Percentiles rank a stretch among this genome's conserved stretches.
Conservation (phyloP, 1,139 yeast species). For the Yamadazyma diospyri region DNA sequence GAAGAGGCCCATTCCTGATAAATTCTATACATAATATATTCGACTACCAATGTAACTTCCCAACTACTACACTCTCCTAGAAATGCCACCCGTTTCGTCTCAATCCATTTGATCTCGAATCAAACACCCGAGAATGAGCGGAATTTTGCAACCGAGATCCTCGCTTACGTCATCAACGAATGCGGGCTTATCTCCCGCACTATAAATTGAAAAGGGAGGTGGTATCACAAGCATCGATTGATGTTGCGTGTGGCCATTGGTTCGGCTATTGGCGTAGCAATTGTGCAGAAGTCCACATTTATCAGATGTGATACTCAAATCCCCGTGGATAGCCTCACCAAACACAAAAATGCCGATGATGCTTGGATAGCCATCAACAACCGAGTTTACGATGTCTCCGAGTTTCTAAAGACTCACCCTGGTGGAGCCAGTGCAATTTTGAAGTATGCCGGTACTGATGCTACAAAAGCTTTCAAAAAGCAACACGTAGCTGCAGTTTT, state of each 20-base stretch:
- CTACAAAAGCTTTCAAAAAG: slow-evolving; percentile 14
- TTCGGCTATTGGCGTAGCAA: too few species aligned
- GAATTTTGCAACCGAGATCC: too few species aligned
- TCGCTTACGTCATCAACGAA: background rate
- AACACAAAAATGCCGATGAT: slow-evolving; percentile 1
- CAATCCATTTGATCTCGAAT: too few species aligned
- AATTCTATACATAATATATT: slow-evolving; percentile 5
- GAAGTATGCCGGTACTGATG: slow-evolving; percentile 27
- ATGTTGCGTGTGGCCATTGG: background rate
- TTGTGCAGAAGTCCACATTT: background rate
- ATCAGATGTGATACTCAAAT: background rate
- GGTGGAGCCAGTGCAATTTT: slow-evolving; percentile 24
- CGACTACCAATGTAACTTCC: too few species aligned
- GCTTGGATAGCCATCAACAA: slow-evolving; percentile 26
- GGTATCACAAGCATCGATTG: too few species aligned
- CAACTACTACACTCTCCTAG: too few species aligned
- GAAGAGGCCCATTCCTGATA: slow-evolving; percentile 11
- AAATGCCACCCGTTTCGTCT: too few species aligned
- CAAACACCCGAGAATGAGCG: too few species aligned
- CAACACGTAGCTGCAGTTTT: slow-evolving; percentile 9
- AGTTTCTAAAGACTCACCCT: slow-evolving; percentile 22
- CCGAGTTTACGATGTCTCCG: slow-evolving; percentile 26
- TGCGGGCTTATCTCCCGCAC: too few species aligned
- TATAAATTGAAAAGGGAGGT: too few species aligned
- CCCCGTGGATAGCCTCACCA: background rate